Base-by-base conservation (phyloP, 2,329 filamentous ascomycete genomes). In the Venturia oleaginea region DNA sequence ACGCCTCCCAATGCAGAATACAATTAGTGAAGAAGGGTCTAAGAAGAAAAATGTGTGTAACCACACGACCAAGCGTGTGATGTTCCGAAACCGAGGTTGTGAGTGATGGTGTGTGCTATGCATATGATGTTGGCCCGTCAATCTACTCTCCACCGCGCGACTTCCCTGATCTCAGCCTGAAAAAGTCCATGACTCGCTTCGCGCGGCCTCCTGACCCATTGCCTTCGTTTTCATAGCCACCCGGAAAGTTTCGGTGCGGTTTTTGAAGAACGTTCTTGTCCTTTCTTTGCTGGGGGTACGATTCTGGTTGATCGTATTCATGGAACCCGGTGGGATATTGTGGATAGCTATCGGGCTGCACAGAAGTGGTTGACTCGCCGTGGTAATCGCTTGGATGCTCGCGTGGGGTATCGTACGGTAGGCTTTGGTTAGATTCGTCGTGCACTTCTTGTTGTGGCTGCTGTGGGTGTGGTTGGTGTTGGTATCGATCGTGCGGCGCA, bases 181-280 rank as follows among this genome's bases (percentile, higher is more conserved):
- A 99, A 76, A 97, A 96, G 78, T 99, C 93, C 92, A 99, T 97
- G 46, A 63, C 62, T 10, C 62, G 24, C 48, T 63, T 55, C 48
- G 62, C 62, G 42, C 46, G 42, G 5, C 62, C 62, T 37, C 40
- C 38, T 19, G 59, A 40, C 11, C 46, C 40, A 24, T 54, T 40
- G 32, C 61, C 46, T 40, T 51, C 62, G 19, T 59, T 60, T 15
- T 63, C 61, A 42, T 59, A 59, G 19, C 57, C 57, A 59, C 38
- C 59, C 3, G 62, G 62, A 27, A 63, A 63, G 13, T 63, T 46
- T 30, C 62, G 30, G 34, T 63, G 46, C 34, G 62, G 62, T 22
- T 63, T 63, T 22, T 63, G 62, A 19, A 63, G 62, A 10, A 63
- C 62, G n/a, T 30, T 57, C 62, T 63, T 63, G 22, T 63, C 62